Conservation (phyloP, 192 early-diverging fungal genomes). For the Linnemannia exigua region DNA sequence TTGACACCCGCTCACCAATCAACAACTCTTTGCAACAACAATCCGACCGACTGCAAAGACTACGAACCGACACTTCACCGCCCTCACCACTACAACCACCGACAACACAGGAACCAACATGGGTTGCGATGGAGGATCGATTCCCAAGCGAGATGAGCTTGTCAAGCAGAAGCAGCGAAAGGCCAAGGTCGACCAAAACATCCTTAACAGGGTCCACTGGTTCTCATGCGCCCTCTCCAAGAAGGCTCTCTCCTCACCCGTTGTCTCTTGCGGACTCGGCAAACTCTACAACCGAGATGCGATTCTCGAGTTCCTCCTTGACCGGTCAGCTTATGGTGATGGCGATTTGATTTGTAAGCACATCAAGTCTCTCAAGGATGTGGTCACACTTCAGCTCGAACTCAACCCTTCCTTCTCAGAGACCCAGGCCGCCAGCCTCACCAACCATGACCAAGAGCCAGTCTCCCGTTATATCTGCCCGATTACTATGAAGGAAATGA, state of each 20-base stretch:
- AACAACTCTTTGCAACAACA: background rate
- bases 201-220: slow-evolving; percentile 75
- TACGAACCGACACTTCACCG: background rate
- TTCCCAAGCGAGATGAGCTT: slow-evolving; percentile 87
- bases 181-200: slow-evolving; percentile 74
- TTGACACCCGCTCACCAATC: background rate
- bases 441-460: slow-evolving; percentile 66
- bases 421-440: slow-evolving; percentile 57
- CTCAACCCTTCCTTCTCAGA: slow-evolving; percentile 74
- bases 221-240: slow-evolving; percentile 87
- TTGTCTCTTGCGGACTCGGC: slow-evolving; percentile 80
- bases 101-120: slow-evolving; percentile 46
- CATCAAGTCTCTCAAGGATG: slow-evolving; percentile 80
- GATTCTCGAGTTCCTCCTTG: slow-evolving; percentile 81
- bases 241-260: slow-evolving; percentile 66
- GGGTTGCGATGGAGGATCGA: slow-evolving; percentile 92
- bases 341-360: slow-evolving; percentile 82
- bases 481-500: slow-evolving; percentile 88
- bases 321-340: slow-evolving; percentile 80
- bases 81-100: background rate
- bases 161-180: slow-evolving; percentile 84
- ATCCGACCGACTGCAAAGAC: background rate
- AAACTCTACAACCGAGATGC: slow-evolving; percentile 90
- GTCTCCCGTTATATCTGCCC: slow-evolving; percentile 80
- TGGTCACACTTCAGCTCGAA: slow-evolving; percentile 75